Base-by-base conservation (phyloP, 352 stramenopile species). In the Pythium brachiatum region DNA sequence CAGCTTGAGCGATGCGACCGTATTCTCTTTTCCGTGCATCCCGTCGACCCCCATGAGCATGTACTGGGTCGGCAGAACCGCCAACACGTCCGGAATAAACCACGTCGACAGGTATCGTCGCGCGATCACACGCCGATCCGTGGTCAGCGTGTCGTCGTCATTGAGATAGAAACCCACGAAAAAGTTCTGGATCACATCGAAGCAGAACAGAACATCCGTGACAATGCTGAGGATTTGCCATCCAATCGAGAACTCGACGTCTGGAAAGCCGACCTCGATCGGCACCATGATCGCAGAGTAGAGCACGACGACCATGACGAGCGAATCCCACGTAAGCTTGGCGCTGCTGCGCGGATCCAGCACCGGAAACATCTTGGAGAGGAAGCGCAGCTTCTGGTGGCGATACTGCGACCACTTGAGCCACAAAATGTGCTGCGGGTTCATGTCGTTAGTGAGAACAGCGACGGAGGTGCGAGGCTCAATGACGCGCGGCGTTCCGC, bases 241-340 rank as follows among this genome's bases (percentile, higher is more conserved):
- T 11, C n/a, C 52, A 13, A 56, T 11, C 12, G 67, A 55, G 0
- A 88, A 60, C 39, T 81, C 65, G 13, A 92, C 53, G 16, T 89
- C 78, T 0, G 84, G 80, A 29, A 93, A 93, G 0, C 84, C 77
- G 3, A 93, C 79, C 53, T 92, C 77, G 15, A 93, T 65, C 0
- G 84, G 82, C 21, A 93, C 76, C 41, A 88, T 60, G 12, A 93
- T 71, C 7, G 82, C 81, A 18, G 80, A 90, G 60, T 93, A 93
- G 2, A 93, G 66, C 16, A 92, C 79, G 26, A 90, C 64, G 7
- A 78, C 15, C 81, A 93, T 93, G 55, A 92, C 70, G 34, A 93
- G 56, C 31, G 75, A 70, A 43, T 91, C 82, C 82, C 82, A 91
- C 38, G 62, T 64, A 29, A 91, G 68, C 54, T 88, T 89, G 7